Evolutionary conservation across 2,329 filamentous ascomycete genomes (phyloP).

Genomic region (Cyclaneusma minus): DNA sequence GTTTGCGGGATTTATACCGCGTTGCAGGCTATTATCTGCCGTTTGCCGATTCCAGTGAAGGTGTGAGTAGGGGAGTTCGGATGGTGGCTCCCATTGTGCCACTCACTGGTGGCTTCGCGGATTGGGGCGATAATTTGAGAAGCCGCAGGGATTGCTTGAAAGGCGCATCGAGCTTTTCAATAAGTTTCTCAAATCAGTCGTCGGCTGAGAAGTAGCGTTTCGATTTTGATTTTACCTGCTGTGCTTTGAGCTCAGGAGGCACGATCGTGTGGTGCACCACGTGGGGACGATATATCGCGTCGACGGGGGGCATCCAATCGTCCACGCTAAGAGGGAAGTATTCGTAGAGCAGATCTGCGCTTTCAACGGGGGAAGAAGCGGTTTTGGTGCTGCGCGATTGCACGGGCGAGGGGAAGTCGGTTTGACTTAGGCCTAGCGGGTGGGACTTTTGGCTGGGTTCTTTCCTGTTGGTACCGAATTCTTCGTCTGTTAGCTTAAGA

Average conservation of each 20-base stretch:
- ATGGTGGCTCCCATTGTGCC: too few relatives aligned
- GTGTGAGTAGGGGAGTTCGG: too few relatives aligned
- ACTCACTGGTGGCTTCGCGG: too few relatives aligned
- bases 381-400: too few relatives aligned
- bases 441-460: constrained; percentile 22
- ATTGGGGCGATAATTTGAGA: too few relatives aligned
- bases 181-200: constrained; percentile 10
- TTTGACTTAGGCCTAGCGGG: constrained; percentile 1
- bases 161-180: too few relatives aligned
- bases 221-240: constrained; percentile 46
- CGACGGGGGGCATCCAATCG: constrained; percentile 84
- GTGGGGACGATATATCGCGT: constrained; percentile 81
- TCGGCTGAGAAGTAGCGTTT: constrained; percentile 62
- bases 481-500: constrained; percentile 43
- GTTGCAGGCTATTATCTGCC: too few relatives aligned
- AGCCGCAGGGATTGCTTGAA: too few relatives aligned
- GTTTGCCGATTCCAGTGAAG: too few relatives aligned
- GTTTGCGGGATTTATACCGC: too few relatives aligned
- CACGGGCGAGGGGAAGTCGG: background rate
- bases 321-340: constrained; percentile 87
- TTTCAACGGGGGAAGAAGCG: constrained; percentile 58
- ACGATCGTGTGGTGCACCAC: constrained; percentile 79
- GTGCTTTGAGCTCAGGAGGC: constrained; percentile 54
- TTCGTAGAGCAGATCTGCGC: constrained; percentile 76
- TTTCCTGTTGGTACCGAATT: constrained; percentile 34